Evolutionary conservation across 371 early-diverging fungal species (phyloP).

Genomic region (Mucor saturninus): DNA sequence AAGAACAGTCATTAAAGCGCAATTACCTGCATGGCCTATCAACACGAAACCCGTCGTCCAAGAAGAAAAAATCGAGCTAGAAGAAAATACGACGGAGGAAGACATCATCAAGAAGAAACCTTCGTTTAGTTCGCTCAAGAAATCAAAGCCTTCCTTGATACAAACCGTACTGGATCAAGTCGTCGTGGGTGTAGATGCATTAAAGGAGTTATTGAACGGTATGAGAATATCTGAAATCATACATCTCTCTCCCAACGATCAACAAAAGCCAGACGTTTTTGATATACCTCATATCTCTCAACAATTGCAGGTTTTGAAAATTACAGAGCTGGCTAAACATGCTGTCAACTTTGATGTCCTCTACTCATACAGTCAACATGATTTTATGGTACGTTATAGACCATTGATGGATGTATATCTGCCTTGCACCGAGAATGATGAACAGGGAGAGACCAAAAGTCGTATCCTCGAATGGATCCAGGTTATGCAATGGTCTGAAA

Average conservation of each 20-base stretch:
- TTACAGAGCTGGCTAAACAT: slow-evolving; percentile 42
- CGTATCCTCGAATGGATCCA: slow-evolving; percentile 16
- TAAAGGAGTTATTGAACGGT: slow-evolving; percentile 40
- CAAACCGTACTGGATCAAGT: slow-evolving; percentile 34
- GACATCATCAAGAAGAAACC: background rate
- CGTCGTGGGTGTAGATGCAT: slow-evolving; percentile 26
- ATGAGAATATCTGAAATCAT: slow-evolving; percentile 70
- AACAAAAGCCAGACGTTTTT: slow-evolving; percentile 32
- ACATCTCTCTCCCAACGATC: slow-evolving; percentile 55
- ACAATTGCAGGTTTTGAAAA: slow-evolving; percentile 48
- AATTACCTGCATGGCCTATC: slow-evolving; percentile 46
- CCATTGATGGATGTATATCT: slow-evolving; percentile 24
- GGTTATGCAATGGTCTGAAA: slow-evolving; percentile 42
- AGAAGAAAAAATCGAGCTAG: slow-evolving; percentile 2
- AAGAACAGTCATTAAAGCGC: slow-evolving; percentile 64
- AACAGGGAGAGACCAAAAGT: background rate
- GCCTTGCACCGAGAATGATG: slow-evolving; percentile 2
- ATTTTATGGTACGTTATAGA: slow-evolving; percentile 62
- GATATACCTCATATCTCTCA: slow-evolving; percentile 41
- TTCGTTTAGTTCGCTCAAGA: background rate
- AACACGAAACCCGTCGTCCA: background rate
- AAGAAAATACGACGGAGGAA: background rate
- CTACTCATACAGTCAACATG: slow-evolving; percentile 49
- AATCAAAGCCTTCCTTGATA: slow-evolving; percentile 8
- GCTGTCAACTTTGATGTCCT: slow-evolving; percentile 34